Evolutionary conservation across 2,329 filamentous ascomycete species (phyloP).

Genomic region (Albifimbria verrucaria): DNA sequence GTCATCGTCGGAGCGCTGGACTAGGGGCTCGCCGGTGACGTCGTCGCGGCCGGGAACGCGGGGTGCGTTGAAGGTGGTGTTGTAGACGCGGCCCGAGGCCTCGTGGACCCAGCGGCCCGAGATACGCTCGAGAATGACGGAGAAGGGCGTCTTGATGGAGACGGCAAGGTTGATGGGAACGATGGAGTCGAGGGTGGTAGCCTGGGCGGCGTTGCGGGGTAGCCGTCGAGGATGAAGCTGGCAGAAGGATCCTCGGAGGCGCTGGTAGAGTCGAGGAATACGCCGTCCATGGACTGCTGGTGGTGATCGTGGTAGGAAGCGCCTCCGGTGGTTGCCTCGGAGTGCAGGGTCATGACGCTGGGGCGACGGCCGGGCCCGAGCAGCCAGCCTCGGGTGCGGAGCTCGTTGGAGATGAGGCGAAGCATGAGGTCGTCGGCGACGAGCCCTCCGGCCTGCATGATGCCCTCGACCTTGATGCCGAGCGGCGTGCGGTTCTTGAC

Average conservation of each 20-base stretch:
- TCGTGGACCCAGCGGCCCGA: constrained; percentile 91
- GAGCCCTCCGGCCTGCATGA: constrained; percentile 85
- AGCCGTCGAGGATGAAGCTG: constrained; percentile 94
- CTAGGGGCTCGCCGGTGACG: constrained; percentile 81
- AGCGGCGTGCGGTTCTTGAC: constrained; percentile 84
- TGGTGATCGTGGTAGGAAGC: constrained; percentile 26
- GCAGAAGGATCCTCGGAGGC: constrained; percentile 69
- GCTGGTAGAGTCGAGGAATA: constrained; percentile 17
- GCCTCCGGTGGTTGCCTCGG: constrained; percentile 35
- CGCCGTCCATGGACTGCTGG: constrained; percentile 37
- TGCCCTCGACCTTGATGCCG: constrained; percentile 84
- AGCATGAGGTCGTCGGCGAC: constrained; percentile 91
- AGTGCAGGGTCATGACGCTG: constrained; percentile 51
- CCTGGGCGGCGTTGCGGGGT: constrained; percentile 87
- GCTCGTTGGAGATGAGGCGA: constrained; percentile 86
- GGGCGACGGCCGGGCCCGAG: constrained; percentile 38
- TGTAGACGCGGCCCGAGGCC: constrained; percentile 89
- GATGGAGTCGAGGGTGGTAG: constrained; percentile 69
- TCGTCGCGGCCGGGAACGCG: constrained; percentile 80
- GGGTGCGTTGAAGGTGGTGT: constrained; percentile 87
- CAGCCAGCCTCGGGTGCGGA: constrained; percentile 83
- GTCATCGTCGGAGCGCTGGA: constrained; percentile 80
- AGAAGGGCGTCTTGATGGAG: constrained; percentile 78
- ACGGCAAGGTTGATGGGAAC: constrained; percentile 95
- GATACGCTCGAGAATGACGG: constrained; percentile 86